Conservation (phyloP, 2,329 filamentous ascomycete species). For the Aspergillus aculeatus region DNA sequence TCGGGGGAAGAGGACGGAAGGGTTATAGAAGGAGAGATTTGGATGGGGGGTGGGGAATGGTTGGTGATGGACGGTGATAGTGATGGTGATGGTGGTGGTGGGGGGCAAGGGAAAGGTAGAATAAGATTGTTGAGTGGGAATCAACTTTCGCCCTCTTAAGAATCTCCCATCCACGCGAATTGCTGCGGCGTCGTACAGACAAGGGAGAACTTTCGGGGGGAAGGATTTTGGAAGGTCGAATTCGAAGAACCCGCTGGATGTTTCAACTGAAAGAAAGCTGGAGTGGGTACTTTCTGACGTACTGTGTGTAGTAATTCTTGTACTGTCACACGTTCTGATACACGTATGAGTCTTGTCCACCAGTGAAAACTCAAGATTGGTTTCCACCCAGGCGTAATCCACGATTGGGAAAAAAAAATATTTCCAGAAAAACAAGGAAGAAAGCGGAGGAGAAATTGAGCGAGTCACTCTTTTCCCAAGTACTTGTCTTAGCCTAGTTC, state of each 20-base stretch:
- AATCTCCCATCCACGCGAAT: constrained; percentile 12
- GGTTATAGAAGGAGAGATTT: constrained; percentile 4
- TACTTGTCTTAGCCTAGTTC: not conserved
- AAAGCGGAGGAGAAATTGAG: not conserved
- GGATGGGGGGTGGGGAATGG: not conserved
- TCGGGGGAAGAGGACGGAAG: constrained; percentile 6
- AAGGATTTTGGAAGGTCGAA: constrained; percentile 27
- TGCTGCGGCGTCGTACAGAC: constrained; percentile 13
- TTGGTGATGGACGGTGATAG: not conserved
- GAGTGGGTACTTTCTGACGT: constrained; percentile 22
- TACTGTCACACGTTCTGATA: constrained; percentile 12
- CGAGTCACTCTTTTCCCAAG: not conserved
- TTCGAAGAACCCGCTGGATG: constrained; percentile 27
- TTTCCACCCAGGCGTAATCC: not conserved
- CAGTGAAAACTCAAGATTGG: not conserved
- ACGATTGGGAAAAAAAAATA: not conserved
- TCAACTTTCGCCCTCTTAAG: constrained; percentile 8
- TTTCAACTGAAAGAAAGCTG: constrained; percentile 27
- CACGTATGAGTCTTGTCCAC: constrained; percentile 4
- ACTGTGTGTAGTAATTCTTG: constrained; percentile 12
- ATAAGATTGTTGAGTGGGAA: not conserved
- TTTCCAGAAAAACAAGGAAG: not conserved
- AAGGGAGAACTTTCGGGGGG: constrained; percentile 21
- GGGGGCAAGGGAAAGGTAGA: not conserved
- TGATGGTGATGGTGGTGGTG: no score